Conservation (phyloP, 305 asterid genomes). For the Ilex paraguariensis region DNA sequence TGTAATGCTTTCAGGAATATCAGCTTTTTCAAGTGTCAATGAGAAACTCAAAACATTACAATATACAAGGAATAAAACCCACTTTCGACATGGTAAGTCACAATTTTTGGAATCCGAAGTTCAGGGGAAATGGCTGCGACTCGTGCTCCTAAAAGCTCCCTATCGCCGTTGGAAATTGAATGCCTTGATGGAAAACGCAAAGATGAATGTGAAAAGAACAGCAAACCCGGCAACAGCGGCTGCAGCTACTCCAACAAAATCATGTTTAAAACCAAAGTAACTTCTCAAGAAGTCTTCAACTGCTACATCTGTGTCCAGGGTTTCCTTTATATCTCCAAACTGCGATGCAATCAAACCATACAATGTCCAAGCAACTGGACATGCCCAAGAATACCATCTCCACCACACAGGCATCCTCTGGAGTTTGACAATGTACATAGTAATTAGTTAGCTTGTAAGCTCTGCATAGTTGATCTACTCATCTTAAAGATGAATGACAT, state of each 20-base stretch:
- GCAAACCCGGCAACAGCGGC: not conserved
- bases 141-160: not conserved
- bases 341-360: constrained; percentile 4
- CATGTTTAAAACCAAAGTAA: not conserved
- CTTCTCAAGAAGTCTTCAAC: not conserved
- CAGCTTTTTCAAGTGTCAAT: too few relatives aligned
- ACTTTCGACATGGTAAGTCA: too few relatives aligned
- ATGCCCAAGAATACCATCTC: constrained; percentile 6
- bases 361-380: constrained; percentile 1
- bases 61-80: too few relatives aligned
- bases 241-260: not conserved
- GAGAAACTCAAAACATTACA: too few relatives aligned
- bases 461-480: not conserved
- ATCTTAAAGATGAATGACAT: not conserved
- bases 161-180: not conserved
- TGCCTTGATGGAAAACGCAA: not conserved
- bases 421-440: not conserved
- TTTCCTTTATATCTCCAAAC: not conserved
- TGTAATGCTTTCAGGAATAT: too few relatives aligned
- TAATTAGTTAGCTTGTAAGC: not conserved
- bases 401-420: constrained; percentile 9
- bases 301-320: not conserved
- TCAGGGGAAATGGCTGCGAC: too few relatives aligned
- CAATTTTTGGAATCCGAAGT: too few relatives aligned
- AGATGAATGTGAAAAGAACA: not conserved